A percentile compares a stretch with the other conserved stretches of the same genome.
These are phyloP conservation scores for Colletotrichum tropicale DNA, from an alignment of 2,329 filamentous ascomycete species.

Conservation along the genomic window DNA sequence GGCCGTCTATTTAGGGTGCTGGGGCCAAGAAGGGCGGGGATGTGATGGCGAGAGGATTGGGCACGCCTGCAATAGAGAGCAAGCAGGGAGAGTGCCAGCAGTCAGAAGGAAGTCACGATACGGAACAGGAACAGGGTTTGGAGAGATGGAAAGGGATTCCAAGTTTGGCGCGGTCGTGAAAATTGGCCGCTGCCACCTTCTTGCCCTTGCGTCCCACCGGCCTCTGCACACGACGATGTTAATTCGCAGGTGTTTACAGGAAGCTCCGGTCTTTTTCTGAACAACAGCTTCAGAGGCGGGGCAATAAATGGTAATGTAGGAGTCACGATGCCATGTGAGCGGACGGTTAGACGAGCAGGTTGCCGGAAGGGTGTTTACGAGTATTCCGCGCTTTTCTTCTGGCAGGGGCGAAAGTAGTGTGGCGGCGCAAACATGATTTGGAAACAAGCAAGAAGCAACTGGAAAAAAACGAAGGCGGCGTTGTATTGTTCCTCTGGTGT, in stretches of 20 bases:
- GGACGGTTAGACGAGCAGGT: neutral
- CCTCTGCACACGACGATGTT: neutral
- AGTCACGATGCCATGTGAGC: neutral
- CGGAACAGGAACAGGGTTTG: neutral
- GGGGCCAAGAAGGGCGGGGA: neutral
- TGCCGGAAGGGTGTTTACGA: neutral
- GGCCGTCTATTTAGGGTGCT: constrained; percentile 5
- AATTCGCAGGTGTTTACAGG: neutral
- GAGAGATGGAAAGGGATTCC: neutral
- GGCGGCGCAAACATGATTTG: neutral
- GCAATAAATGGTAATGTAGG: neutral
- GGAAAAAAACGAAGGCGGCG: neutral
- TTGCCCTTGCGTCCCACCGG: neutral
- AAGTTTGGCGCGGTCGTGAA: neutral
- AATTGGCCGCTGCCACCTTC: neutral
- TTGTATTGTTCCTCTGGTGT: neutral
- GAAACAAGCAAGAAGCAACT: neutral
- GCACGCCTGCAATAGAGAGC: neutral
- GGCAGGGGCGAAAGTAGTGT: neutral
- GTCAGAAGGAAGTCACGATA: neutral
- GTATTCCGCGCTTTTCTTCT: neutral
- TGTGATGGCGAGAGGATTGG: neutral
- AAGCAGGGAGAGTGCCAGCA: neutral
- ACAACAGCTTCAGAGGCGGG: neutral
- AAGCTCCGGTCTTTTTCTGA: neutral